Evolutionary conservation across 495 filamentous ascomycete genomes (phyloP).

Genomic region (Penicillium subrubescens): DNA sequence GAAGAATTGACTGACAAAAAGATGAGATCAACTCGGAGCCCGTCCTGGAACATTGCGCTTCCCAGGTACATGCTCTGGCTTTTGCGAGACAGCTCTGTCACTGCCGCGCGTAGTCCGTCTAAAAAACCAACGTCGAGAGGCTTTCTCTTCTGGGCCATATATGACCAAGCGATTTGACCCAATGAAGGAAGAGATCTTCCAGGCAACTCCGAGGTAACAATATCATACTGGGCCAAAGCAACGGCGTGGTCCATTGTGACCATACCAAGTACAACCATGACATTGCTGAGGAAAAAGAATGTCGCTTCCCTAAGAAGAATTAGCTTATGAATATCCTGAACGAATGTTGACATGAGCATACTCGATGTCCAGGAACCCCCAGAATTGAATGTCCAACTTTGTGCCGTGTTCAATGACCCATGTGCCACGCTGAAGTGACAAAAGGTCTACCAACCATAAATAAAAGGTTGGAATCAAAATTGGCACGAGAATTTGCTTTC

Average conservation of each 20-base stretch:
- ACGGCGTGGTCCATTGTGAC: slow-evolving; percentile 64
- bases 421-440: slow-evolving; percentile 61
- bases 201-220: neutral
- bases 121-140: slow-evolving; percentile 25
- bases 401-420: slow-evolving; percentile 67
- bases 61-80: slow-evolving; percentile 72
- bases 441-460: slow-evolving; percentile 66
- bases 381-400: slow-evolving; percentile 58
- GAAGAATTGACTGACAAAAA: slow-evolving; percentile 46
- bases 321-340: neutral
- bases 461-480: slow-evolving; percentile 64
- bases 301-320: slow-evolving; percentile 37
- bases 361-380: slow-evolving; percentile 66
- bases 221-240: slow-evolving; percentile 49
- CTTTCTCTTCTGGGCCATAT: slow-evolving; percentile 2
- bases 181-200: neutral
- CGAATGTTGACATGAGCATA: slow-evolving; percentile 33
- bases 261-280: slow-evolving; percentile 65
- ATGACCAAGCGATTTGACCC: slow-evolving; percentile 2
- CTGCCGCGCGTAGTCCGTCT: slow-evolving; percentile 55
- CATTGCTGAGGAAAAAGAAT: slow-evolving; percentile 69
- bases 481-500: slow-evolving; percentile 51
- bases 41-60: slow-evolving; percentile 61
- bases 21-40: slow-evolving; percentile 65
- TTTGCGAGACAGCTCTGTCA: slow-evolving; percentile 54